Evolutionary conservation across 2,329 filamentous ascomycete species (phyloP), one percentile per base, ranked within the genome.

Genomic region (Clonostachys rhizophaga): DNA sequence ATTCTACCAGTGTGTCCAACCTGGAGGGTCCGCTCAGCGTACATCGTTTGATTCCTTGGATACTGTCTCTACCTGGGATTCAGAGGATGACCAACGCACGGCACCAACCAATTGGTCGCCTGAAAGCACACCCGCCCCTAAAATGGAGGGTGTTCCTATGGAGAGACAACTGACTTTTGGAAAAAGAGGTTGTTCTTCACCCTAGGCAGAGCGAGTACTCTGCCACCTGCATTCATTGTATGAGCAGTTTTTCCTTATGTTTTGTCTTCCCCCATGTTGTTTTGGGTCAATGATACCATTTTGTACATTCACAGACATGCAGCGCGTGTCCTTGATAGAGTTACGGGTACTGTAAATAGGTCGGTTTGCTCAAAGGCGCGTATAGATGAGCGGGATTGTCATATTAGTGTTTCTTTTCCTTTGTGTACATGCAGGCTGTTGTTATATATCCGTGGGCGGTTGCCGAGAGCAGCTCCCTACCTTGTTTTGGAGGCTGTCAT

Each of bases 1-100:
- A 5, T 84, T 80, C 60, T 84, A 84, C 56, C 76, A 82, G 58
- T 78, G 75, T 46, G 65, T 81, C 14, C 66, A 69, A 34, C 64
- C 62, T 46, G 54, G 47, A 11, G 56, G 66, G 43, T 58, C 46
- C 52, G 42, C 49, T 57, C 37, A 58, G 53, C 20, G 61, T 55
- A 37, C 61, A 61, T 44, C 56, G 40, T 61, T 70, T 45, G 72
- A 74, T 47, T 75, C 72, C 24, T 57, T 67, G 42, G 71, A 70
- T 42, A 75, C 73, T 3, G 62, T 72, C 45, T 77, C 74, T 45
- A 76, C 76, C 6, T 78, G 77, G 67, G 71, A 71, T 47, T 74
- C 66, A 42, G 68, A 69, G 14, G 69, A 71, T 13, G 70, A 65
- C 46, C 62, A 72, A 47, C 67, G 66, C 47, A 77, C 69, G 6